Evolutionary conservation across 73 alveolate species (phyloP).

Genomic region (Halteria grandinella): DNA sequence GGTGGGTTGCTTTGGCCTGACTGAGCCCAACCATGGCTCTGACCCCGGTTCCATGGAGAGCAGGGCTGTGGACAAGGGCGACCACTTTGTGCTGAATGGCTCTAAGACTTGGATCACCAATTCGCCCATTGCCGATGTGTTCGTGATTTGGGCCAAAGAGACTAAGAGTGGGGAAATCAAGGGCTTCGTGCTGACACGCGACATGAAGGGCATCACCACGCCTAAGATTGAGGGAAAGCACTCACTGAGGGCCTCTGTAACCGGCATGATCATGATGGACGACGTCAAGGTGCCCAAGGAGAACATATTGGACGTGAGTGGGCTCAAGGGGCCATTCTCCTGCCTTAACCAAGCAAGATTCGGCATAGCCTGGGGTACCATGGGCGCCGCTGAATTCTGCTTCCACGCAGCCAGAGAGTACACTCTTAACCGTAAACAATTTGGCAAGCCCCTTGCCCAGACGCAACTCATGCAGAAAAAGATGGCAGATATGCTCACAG

Average conservation of each 20-base stretch:
- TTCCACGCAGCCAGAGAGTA: constrained; percentile 78
- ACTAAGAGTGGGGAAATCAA: constrained; percentile 79
- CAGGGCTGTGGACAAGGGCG: constrained; percentile 78
- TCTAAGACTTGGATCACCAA: constrained; percentile 95
- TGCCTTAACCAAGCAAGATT: constrained; percentile 93
- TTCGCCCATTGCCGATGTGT: constrained; percentile 94
- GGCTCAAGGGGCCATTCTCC: constrained; percentile 95
- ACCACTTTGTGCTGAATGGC: constrained; percentile 87
- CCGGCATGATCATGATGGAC: constrained; percentile 96
- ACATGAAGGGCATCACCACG: constrained; percentile 91
- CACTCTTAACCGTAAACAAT: constrained; percentile 82
- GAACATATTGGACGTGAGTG: constrained; percentile 74
- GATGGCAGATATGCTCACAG: constrained; percentile 90
- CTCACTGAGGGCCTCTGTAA: constrained; percentile 89
- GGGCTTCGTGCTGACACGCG: constrained; percentile 87
- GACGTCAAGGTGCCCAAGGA: constrained; percentile 91
- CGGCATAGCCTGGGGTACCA: constrained; percentile 96
- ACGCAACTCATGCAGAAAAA: constrained; percentile 80
- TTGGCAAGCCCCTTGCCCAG: constrained; percentile 82
- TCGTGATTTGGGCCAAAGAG: constrained; percentile 90
- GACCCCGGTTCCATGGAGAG: constrained; percentile 89
- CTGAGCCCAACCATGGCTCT: constrained; percentile 97
- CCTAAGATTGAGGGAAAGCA: constrained; percentile 94
- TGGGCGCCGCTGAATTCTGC: constrained; percentile 97
- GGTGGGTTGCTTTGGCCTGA: constrained; percentile 94